A percentile compares a stretch with the other conserved stretches of the same genome.
These are phyloP conservation scores for Yarrowia sp. DNA, from an alignment of 805 yeast genomes.

Conservation along the genomic window DNA sequence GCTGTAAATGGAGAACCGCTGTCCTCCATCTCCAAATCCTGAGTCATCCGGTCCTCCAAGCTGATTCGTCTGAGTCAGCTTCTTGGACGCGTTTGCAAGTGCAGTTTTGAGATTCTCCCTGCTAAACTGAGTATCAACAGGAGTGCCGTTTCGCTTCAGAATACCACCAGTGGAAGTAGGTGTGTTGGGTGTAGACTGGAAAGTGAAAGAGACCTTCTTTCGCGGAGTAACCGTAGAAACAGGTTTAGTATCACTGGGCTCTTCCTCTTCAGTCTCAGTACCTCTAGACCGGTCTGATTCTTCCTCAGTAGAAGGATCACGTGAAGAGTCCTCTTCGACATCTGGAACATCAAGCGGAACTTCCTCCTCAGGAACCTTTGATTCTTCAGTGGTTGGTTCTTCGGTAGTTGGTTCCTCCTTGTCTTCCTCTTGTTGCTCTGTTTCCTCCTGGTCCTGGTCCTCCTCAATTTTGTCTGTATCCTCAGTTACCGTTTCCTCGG, in stretches of 20 bases:
- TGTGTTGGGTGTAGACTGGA: not conserved
- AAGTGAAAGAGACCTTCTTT: slow-evolving; percentile 14
- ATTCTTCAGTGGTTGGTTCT: too few species aligned
- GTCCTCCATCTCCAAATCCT: slow-evolving; percentile 24
- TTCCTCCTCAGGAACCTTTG: not conserved
- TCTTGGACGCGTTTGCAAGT: not conserved
- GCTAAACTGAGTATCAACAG: not conserved
- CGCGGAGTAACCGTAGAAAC: not conserved
- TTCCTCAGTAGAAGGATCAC: not conserved
- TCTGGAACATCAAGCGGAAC: not conserved
- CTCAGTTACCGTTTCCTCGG: not conserved
- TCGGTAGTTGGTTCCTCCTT: not conserved
- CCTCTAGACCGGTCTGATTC: slow-evolving; percentile 3
- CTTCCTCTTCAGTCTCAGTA: slow-evolving; percentile 3
- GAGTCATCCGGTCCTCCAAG: slow-evolving; percentile 20
- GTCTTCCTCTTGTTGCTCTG: not conserved
- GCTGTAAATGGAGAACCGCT: slow-evolving; percentile 9
- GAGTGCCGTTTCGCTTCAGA: not conserved
- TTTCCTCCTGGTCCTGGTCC: not conserved
- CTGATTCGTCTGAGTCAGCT: not conserved
- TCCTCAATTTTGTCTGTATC: not conserved
- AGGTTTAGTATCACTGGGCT: not conserved
- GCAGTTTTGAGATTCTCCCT: not conserved
- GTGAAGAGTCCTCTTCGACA: not conserved
- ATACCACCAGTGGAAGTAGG: slow-evolving; percentile 18